Percentiles rank a stretch among this genome's conserved stretches.
Conservation (phyloP, 768 basidiomycete genomes). For the Leccinum boreale region DNA sequence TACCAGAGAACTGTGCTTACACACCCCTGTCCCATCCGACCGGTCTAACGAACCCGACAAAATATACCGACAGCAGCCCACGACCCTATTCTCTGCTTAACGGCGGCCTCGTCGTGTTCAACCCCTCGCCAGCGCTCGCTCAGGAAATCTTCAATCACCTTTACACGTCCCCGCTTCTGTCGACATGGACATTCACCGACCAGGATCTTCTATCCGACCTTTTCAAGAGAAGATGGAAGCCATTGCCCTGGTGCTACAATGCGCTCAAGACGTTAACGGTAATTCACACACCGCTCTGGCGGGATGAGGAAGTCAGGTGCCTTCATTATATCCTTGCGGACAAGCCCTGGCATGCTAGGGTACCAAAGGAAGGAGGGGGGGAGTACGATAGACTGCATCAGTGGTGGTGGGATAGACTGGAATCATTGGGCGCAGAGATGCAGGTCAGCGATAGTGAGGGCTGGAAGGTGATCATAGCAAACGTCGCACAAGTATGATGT, state of each 20-base stretch:
- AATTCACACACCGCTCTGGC: slow-evolving; percentile 76
- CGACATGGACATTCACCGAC: slow-evolving; percentile 76
- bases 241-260: slow-evolving; percentile 86
- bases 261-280: slow-evolving; percentile 83
- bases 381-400: slow-evolving; percentile 53
- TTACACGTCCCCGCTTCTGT: slow-evolving; percentile 46
- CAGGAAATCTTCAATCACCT: slow-evolving; percentile 46
- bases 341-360: slow-evolving; percentile 77
- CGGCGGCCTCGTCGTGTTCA: slow-evolving; percentile 83
- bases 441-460: slow-evolving; percentile 40
- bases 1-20: slow-evolving; percentile 89
- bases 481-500: slow-evolving; percentile 36
- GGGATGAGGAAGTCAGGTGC: slow-evolving; percentile 80
- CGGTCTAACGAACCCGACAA: slow-evolving; percentile 44
- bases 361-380: slow-evolving; percentile 36
- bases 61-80: slow-evolving; percentile 45
- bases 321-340: slow-evolving; percentile 84
- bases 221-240: slow-evolving; percentile 76
- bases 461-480: slow-evolving; percentile 49
- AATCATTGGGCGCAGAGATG: slow-evolving; percentile 41
- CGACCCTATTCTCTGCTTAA: slow-evolving; percentile 84
- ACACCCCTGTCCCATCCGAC: slow-evolving; percentile 48
- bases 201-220: slow-evolving; percentile 85
- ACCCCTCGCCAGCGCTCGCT: slow-evolving; percentile 61
- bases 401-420: slow-evolving; percentile 84